Conservation (phyloP, 1,284 basidiomycete species). For the Melampsora larici-populina region DNA sequence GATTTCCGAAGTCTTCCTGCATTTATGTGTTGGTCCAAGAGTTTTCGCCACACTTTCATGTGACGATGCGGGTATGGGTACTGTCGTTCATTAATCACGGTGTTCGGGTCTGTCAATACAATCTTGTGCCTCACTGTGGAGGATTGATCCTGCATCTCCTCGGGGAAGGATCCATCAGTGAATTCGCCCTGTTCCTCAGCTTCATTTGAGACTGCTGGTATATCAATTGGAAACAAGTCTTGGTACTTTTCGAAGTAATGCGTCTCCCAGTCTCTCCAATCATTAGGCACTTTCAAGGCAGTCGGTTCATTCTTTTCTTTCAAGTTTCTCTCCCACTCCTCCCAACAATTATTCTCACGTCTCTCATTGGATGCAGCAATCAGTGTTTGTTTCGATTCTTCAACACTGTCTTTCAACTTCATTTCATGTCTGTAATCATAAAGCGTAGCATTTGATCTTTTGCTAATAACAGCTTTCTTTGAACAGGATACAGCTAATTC, state of each 20-base stretch:
- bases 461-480: no score
- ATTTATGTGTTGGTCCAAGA: conserved; percentile 41
- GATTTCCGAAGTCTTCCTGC: conserved; percentile 32
- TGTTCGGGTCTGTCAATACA: conserved; percentile 18
- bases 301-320: no score
- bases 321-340: no score
- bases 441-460: no score
- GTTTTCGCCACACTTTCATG: conserved; percentile 28
- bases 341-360: no score
- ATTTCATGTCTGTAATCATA: no score
- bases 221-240: conserved; percentile 8
- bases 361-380: no score
- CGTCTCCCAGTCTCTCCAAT: neutral
- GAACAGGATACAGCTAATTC: neutral
- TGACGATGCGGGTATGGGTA: conserved; percentile 30
- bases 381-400: no score
- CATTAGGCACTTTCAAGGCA: no score
- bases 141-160: neutral
- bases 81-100: conserved; percentile 34
- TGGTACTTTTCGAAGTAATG: neutral
- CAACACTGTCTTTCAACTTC: no score
- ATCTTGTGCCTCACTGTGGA: neutral
- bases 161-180: no score
- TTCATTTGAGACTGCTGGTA: conserved; percentile 9
- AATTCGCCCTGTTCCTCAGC: neutral